Evolutionary conservation across 1,284 basidiomycete species (phyloP), one percentile per base, ranked within the genome.

Genomic region (Microbotryomycetes sp.): DNA sequence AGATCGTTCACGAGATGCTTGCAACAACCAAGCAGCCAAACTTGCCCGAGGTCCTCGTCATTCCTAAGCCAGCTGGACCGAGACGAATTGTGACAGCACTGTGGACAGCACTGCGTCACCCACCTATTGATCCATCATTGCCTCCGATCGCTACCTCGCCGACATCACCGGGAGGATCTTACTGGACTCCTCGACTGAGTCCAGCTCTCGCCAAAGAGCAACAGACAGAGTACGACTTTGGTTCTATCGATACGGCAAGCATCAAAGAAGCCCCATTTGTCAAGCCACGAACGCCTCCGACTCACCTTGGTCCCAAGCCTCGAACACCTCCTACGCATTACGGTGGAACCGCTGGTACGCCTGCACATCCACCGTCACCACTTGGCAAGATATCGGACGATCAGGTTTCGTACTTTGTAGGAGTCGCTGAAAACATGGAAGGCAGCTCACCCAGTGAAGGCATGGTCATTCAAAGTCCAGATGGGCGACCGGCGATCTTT

Each of bases 31-130:
- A 70, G 6, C 66, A 59, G 71, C 78, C 56, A 60, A 71, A 65
- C 25, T 70, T 82, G 3, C 86, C 92, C 0, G 92, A 97, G 70
- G 84, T 94, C 29, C 88, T 96, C 80, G 89, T 97, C 67, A 86
- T 97, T 29, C 92, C 91, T 4, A 97, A 97, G 76, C 92, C 92
- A 5, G 91, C 89, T 9, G 93, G 93, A 3, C 92, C 92, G 1
- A 84, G 92, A 36, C 84, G 92, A 9, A 86, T 96, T 68, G 78
- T 97, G 63, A 92, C 91, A 5, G 87, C 92, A 12, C 78, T 97
- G 19, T 87, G 92, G 73, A 94, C 89, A 3, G 88, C 89, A 2
- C 80, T 89, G 52, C 86, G 83, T 15, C 88, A 86, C 67, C 92
- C 92, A 0, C 72, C 85, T 14, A 84, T 97, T 26, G 92, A 96